phyloP scores from a whole-genome alignment of 768 basidiomycete species.

The Termitomyces sp. region DNA sequence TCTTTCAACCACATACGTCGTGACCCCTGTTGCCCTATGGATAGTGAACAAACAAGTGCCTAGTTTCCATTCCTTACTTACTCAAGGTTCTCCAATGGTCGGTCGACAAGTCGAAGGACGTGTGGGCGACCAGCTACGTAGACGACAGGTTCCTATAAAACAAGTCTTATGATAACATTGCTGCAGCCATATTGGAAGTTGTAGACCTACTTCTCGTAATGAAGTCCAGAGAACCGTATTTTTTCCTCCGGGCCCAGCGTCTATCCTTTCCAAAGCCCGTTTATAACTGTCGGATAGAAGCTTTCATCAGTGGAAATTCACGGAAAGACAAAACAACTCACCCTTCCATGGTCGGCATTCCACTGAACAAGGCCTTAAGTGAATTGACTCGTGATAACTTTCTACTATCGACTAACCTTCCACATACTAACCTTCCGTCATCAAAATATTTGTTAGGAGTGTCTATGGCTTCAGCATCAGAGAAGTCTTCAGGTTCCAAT shows the following conservation, averaged over 20 bases:
- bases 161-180: neutral
- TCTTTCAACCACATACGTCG: conserved; percentile 81
- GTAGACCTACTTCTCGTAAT: conserved; percentile 64
- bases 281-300: conserved; percentile 48
- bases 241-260: conserved; percentile 72
- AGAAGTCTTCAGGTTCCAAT: conserved; percentile 16
- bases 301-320: neutral
- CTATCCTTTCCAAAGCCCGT: conserved; percentile 70
- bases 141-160: conserved; percentile 81
- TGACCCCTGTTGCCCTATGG: conserved; percentile 85
- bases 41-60: neutral
- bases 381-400: neutral
- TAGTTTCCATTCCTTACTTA: conserved; percentile 34
- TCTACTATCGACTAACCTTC: conserved; percentile 48
- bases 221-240: conserved; percentile 93
- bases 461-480: conserved; percentile 25
- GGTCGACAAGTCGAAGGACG: conserved; percentile 82
- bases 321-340: conserved; percentile 20
- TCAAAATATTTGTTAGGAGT: conserved; percentile 30
- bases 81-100: conserved; percentile 94
- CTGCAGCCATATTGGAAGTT: neutral
- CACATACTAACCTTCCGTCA: conserved; percentile 65
- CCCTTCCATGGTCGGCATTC: conserved; percentile 95
- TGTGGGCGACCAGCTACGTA: conserved; percentile 86
- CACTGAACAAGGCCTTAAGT: conserved; percentile 37